Evolutionary conservation across 2,329 filamentous ascomycete genomes (phyloP).

Genomic region (Aspergillus sp.): DNA sequence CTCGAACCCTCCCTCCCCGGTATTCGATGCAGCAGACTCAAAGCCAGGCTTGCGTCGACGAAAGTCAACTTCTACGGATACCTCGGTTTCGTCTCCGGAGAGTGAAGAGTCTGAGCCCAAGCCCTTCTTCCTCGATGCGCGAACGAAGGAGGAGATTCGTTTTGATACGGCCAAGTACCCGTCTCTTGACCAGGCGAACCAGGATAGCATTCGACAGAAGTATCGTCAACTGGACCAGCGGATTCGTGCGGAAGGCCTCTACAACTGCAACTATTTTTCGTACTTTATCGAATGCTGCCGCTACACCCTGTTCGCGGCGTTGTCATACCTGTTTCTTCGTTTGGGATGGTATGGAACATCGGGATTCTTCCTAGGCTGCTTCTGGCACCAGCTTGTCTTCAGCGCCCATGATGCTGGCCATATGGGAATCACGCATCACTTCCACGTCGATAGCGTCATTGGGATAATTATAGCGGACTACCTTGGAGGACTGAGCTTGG

Average conservation of each 20-base stretch:
- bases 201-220: conserved; percentile 70
- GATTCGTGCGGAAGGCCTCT: conserved; percentile 71
- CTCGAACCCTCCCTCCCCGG: conserved; percentile 54
- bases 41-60: conserved; percentile 32
- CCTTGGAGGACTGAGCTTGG: conserved; percentile 79
- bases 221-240: conserved; percentile 74
- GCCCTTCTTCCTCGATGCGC: conserved; percentile 63
- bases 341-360: conserved; percentile 65
- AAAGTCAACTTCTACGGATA: conserved; percentile 22
- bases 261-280: conserved; percentile 74
- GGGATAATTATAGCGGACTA: conserved; percentile 89
- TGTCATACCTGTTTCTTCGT: conserved; percentile 58
- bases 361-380: conserved; percentile 68
- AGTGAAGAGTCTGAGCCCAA: conserved; percentile 31
- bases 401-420: conserved; percentile 92
- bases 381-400: conserved; percentile 96
- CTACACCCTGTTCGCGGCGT: conserved; percentile 63
- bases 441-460: conserved; percentile 74
- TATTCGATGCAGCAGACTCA: conserved; percentile 52
- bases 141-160: conserved; percentile 69
- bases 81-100: conserved; percentile 23
- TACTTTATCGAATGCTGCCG: conserved; percentile 72
- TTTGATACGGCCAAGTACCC: conserved; percentile 80
- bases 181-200: conserved; percentile 65
- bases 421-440: conserved; percentile 94